Base-by-base conservation (phyloP, 2,329 filamentous ascomycete genomes). In the Chaetomiaceae sp. region DNA sequence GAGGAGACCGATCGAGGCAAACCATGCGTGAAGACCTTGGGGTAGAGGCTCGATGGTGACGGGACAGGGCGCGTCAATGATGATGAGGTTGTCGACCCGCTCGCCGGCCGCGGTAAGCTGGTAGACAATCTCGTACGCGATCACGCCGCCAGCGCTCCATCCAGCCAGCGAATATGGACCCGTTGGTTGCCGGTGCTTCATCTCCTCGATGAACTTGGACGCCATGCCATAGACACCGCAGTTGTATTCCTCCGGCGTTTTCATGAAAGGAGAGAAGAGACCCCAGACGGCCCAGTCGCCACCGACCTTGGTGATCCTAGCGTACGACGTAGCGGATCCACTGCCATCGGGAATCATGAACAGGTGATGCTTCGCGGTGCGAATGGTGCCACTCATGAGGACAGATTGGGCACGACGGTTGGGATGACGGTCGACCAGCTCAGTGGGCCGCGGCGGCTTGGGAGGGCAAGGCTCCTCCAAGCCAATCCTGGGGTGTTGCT, bases 61-160 rank as follows among this genome's bases (percentile, higher is more conserved):
- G 1, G 83, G 83, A 59, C 77, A 81, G 0, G 83, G 83, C 0
- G 80, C 71, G 58, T 87, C 83, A 39, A 87, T 77, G 42, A 86
- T 69, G 43, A 86, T 70, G 10, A 86, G 69, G 42, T 76, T 68
- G 5, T 78, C 74, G 4, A 85, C 79, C 15, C 60, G 60, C 36
- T 84, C 76, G 14, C 76, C 75, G 3, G 70, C 71, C 51, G 73
- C 71, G 48, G 72, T 72, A 14, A 86, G 70, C 52, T 83, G 76
- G 44, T 75, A 74, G 14, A 79, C 75, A 9, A 81, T 79, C 55
- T 85, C 80, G 57, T 78, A 87, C 34, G 84, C 83, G 49, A 83
- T 81, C 38, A 87, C 82, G 29, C 85, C 84, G 20, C 85, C 86
- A 1, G 83, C 84, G n/a, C 79, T 86, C 85, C 84, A 89, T 19